Evolutionary conservation across 2,329 filamentous ascomycete species (phyloP).

Genomic region (Colletotrichum phormii): DNA sequence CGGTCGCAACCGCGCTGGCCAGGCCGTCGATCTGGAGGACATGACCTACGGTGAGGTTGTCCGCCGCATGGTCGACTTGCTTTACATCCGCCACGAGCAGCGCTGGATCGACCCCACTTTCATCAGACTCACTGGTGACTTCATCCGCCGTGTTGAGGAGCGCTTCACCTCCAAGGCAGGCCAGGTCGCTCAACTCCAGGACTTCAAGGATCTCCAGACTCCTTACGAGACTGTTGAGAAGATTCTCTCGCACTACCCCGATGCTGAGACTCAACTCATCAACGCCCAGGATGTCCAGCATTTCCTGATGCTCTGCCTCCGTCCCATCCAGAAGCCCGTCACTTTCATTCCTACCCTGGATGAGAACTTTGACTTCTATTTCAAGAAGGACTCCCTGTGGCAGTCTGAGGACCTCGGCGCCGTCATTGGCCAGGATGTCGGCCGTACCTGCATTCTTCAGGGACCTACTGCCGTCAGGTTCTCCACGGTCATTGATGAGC

Average conservation of each 20-base stretch:
- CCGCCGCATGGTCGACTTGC: slow-evolving; percentile 86
- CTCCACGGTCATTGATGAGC: slow-evolving; percentile 90
- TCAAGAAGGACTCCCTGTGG: slow-evolving; percentile 99
- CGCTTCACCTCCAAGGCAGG: slow-evolving; percentile 83
- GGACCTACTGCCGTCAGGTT: slow-evolving; percentile 93
- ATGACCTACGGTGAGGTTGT: slow-evolving; percentile 96
- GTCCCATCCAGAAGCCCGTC: slow-evolving; percentile 93
- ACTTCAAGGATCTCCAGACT: slow-evolving; percentile 85
- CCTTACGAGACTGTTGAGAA: slow-evolving; percentile 83
- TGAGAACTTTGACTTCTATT: slow-evolving; percentile 98
- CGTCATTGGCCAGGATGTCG: slow-evolving; percentile 95
- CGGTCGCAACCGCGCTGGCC: slow-evolving; percentile 82
- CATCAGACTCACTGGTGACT: slow-evolving; percentile 87
- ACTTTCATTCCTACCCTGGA: slow-evolving; percentile 97
- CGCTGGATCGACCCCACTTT: slow-evolving; percentile 93
- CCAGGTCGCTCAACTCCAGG: slow-evolving; percentile 87
- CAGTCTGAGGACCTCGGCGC: slow-evolving; percentile 98
- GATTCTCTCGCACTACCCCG: slow-evolving; percentile 85
- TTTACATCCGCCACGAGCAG: slow-evolving; percentile 90
- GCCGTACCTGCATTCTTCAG: slow-evolving; percentile 94
- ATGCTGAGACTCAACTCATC: slow-evolving; percentile 90
- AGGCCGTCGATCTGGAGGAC: slow-evolving; percentile 89
- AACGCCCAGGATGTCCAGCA: slow-evolving; percentile 98
- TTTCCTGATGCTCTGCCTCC: slow-evolving; percentile 92
- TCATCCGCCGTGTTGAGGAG: slow-evolving; percentile 96